These are phyloP conservation scores for Citrus reticulata DNA, from an alignment of 345 rosid species.

Conservation along the genomic window DNA sequence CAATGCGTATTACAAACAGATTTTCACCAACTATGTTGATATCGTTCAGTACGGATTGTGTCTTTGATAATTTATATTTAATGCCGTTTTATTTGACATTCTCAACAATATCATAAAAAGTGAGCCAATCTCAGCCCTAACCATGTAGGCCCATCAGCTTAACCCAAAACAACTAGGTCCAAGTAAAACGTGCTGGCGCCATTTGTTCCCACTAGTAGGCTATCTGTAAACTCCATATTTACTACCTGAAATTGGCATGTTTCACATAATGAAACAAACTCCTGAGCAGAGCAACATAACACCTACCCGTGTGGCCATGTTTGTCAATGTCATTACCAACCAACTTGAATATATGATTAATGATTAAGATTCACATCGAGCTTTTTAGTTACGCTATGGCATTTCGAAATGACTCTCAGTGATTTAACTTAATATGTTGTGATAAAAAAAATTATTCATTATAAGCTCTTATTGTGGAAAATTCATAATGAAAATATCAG, in stretches of 20 bases:
- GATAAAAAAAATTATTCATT: not conserved
- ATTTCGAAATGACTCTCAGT: no score
- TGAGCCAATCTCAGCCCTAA: no score
- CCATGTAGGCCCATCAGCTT: not conserved
- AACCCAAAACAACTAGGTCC: not conserved
- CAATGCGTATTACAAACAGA: rapidly evolving
- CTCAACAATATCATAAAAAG: no score
- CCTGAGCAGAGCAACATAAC: no score
- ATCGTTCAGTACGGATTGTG: rapidly evolving
- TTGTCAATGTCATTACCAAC: no score
- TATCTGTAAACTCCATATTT: no score
- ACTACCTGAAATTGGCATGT: not conserved
- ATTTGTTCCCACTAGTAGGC: no score
- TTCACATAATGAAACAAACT: not conserved
- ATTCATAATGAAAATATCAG: not conserved
- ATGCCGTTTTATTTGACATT: no score
- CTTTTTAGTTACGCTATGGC: not conserved
- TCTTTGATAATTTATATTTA: rapidly evolving
- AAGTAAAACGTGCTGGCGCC: not conserved
- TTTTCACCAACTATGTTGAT: no score
- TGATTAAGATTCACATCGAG: not conserved
- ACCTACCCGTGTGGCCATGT: no score
- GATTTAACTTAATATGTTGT: no score
- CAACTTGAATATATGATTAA: not conserved
- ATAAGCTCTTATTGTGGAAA: not conserved